Evolutionary conservation across 805 yeast species (phyloP).

Genomic region (Wickerhamiella kurtzmanii): DNA sequence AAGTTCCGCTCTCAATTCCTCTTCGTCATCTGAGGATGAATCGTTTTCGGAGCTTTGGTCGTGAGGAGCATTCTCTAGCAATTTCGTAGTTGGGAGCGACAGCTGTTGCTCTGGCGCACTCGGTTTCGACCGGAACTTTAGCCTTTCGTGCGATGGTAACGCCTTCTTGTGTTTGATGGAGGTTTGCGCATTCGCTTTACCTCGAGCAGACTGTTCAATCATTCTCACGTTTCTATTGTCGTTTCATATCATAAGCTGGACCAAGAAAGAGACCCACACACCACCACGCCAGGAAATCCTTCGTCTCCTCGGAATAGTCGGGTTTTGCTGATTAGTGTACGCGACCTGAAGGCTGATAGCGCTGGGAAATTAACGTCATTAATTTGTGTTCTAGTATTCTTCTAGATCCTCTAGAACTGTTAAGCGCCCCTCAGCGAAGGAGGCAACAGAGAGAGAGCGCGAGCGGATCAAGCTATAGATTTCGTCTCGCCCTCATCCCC

Average conservation of each 20-base stretch:
- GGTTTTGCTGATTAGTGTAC: neutral
- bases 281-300: too few species aligned
- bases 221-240: neutral
- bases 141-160: slow-evolving; percentile 14
- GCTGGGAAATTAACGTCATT: neutral
- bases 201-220: slow-evolving; percentile 14
- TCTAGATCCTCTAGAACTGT: neutral
- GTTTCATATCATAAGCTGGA: too few species aligned
- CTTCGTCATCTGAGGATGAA: slow-evolving; percentile 3
- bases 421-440: neutral
- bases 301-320: neutral
- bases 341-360: neutral
- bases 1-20: slow-evolving; percentile 10
- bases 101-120: neutral
- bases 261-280: neutral
- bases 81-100: too few species aligned
- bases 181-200: slow-evolving; percentile 8
- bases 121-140: slow-evolving; percentile 12
- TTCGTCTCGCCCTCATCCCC: neutral
- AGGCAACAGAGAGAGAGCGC: neutral
- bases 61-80: neutral
- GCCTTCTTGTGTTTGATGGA: slow-evolving; percentile 17
- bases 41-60: neutral
- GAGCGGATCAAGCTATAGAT: neutral
- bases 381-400: neutral